Conservation (phyloP, 2,329 filamentous ascomycete species). For the Venturia effusa region DNA sequence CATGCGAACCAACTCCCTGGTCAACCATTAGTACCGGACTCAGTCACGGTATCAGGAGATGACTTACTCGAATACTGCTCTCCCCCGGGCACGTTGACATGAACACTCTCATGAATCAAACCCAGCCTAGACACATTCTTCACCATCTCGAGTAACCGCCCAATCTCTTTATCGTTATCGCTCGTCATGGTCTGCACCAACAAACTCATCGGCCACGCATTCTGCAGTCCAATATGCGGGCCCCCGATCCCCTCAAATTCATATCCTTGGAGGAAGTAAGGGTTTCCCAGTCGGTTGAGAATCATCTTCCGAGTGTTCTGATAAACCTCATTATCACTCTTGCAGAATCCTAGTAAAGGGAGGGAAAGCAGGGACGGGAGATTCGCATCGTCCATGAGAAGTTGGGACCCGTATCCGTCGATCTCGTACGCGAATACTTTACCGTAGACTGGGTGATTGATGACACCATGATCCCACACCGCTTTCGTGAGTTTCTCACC, state of each 20-base stretch:
- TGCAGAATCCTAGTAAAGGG: slow-evolving; percentile 67
- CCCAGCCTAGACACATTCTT: slow-evolving; percentile 66
- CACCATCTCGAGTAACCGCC: slow-evolving; percentile 59
- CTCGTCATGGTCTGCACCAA: slow-evolving; percentile 86
- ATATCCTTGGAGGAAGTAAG: slow-evolving; percentile 71
- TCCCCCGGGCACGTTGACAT: slow-evolving; percentile 53
- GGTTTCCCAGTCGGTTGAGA: slow-evolving; percentile 65
- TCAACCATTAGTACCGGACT: slow-evolving; percentile 2
- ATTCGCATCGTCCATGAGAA: slow-evolving; percentile 86
- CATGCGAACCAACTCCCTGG: slow-evolving; percentile 84
- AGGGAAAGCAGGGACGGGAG: slow-evolving; percentile 70
- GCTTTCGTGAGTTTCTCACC: slow-evolving; percentile 60
- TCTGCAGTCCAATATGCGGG: slow-evolving; percentile 67
- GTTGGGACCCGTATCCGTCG: slow-evolving; percentile 71
- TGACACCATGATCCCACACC: slow-evolving; percentile 74
- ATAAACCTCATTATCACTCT: slow-evolving; percentile 57
- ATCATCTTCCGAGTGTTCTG: slow-evolving; percentile 82
- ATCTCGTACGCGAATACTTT: slow-evolving; percentile 80
- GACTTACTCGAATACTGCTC: slow-evolving; percentile 56
- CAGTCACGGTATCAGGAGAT: background rate
- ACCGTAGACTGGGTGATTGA: slow-evolving; percentile 63
- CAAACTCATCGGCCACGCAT: slow-evolving; percentile 96
- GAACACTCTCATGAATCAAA: slow-evolving; percentile 82
- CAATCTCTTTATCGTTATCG: slow-evolving; percentile 73
- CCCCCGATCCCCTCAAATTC: slow-evolving; percentile 85